A percentile compares a stretch with the other conserved stretches of the same genome.
phyloP scores from a whole-genome alignment of 805 yeast species.

The Metschnikowia matae region DNA sequence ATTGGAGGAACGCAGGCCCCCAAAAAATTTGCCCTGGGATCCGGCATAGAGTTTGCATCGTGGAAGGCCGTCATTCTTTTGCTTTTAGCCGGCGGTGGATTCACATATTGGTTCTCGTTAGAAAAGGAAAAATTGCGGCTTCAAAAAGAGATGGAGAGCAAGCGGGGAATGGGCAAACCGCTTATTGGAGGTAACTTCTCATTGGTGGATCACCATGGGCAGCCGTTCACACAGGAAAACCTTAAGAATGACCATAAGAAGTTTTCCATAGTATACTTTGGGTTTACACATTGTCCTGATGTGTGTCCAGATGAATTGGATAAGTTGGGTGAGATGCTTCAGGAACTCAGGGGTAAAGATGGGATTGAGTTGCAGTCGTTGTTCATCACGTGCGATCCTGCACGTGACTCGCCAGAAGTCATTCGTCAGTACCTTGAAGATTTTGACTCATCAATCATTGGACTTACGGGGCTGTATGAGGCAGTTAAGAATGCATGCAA shows the following conservation, averaged over 20 bases:
- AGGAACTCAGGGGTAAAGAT: slow-evolving; percentile 50
- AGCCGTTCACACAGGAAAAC: slow-evolving; percentile 71
- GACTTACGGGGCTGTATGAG: slow-evolving; percentile 88
- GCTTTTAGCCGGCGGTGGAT: slow-evolving; percentile 63
- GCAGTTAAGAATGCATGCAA: slow-evolving; percentile 82
- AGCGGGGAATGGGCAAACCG: slow-evolving; percentile 88
- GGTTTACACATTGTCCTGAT: slow-evolving; percentile 97
- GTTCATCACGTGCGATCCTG: slow-evolving; percentile 96
- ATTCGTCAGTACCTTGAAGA: slow-evolving; percentile 78
- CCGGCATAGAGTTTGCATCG: slow-evolving; percentile 65
- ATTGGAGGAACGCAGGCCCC: slow-evolving; percentile 53
- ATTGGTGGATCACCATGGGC: slow-evolving; percentile 65
- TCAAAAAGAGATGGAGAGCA: slow-evolving; percentile 77
- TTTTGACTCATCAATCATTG: slow-evolving; percentile 85
- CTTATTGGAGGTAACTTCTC: slow-evolving; percentile 87
- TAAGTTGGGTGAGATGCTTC: slow-evolving; percentile 72
- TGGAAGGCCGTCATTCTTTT: slow-evolving; percentile 80
- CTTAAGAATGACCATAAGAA: slow-evolving; percentile 55
- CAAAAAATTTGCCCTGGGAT: slow-evolving; percentile 34
- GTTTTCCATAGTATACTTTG: slow-evolving; percentile 87
- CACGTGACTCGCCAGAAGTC: slow-evolving; percentile 85
- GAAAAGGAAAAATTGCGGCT: slow-evolving; percentile 75
- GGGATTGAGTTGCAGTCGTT: slow-evolving; percentile 72
- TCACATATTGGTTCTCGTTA: slow-evolving; percentile 64
- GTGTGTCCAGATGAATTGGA: slow-evolving; percentile 98